phyloP scores from a whole-genome alignment of 2,329 filamentous ascomycete species.

The Alternaria sp. region DNA sequence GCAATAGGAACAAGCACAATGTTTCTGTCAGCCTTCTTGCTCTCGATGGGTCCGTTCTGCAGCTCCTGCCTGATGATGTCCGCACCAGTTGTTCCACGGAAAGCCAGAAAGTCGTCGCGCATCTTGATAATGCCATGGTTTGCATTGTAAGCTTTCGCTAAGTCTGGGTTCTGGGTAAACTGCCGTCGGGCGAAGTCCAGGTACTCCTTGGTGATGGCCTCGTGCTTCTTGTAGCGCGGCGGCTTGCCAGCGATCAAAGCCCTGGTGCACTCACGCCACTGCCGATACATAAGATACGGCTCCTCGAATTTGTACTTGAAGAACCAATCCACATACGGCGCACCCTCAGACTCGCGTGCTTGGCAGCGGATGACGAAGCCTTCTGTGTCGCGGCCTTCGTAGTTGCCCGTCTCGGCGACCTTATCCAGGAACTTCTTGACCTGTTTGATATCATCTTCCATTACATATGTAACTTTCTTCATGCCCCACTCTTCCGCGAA shows the following conservation, averaged over 20 bases:
- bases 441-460: constrained; percentile 75
- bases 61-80: constrained; percentile 84
- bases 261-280: constrained; percentile 98
- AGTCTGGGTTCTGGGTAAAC: constrained; percentile 71
- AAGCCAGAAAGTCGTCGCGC: constrained; percentile 84
- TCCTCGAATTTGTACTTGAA: constrained; percentile 99
- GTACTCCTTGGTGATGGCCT: constrained; percentile 90
- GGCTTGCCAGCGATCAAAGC: constrained; percentile 77
- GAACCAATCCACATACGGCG: constrained; percentile 89
- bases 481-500: constrained; percentile 96
- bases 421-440: constrained; percentile 84
- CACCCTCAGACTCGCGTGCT: constrained; percentile 63
- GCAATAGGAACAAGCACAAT: constrained; percentile 89
- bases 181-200: constrained; percentile 79
- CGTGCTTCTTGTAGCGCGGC: constrained; percentile 85
- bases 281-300: constrained; percentile 97
- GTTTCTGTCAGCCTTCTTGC: constrained; percentile 68
- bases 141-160: constrained; percentile 76
- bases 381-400: constrained; percentile 91
- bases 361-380: constrained; percentile 94
- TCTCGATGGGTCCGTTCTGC: constrained; percentile 60
- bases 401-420: constrained; percentile 86
- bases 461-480: constrained; percentile 81
- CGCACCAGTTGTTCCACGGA: constrained; percentile 83
- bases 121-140: constrained; percentile 97